Evolutionary conservation across 176 grass and related monocot species (phyloP).

Genomic region (Aechmea fasciata): DNA sequence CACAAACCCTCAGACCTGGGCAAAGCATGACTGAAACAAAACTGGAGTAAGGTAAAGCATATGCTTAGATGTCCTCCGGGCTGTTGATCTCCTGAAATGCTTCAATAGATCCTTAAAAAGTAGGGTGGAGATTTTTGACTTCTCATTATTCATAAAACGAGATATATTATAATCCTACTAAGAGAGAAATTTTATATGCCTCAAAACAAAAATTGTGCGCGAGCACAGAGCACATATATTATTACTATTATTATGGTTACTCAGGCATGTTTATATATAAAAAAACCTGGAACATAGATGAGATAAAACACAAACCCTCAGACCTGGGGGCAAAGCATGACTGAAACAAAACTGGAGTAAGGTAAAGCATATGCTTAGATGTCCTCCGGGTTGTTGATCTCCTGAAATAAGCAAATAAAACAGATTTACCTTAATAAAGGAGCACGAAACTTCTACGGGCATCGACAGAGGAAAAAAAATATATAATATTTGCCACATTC

Average conservation of each 20-base stretch:
- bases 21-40: background rate
- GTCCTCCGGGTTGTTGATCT: constrained; percentile 41
- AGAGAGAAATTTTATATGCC: too few species aligned
- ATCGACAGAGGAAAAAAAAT: background rate
- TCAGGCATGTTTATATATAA: background rate
- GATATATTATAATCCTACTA: too few species aligned
- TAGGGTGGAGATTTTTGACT: too few species aligned
- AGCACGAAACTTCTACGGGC: background rate
- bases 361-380: background rate
- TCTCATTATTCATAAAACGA: too few species aligned
- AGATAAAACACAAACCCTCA: background rate
- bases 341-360: background rate
- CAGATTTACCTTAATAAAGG: constrained; percentile 3
- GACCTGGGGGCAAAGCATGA: background rate
- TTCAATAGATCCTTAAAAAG: too few species aligned
- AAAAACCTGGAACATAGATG: background rate
- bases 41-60: background rate
- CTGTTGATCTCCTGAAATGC: constrained; percentile 46
- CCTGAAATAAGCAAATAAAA: constrained; percentile 32
- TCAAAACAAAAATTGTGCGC: too few species aligned
- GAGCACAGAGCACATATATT: too few species aligned
- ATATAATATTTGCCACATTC: background rate
- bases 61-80: constrained; percentile 23
- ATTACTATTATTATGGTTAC: too few species aligned
- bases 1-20: background rate